Base-by-base conservation (phyloP, 2,329 filamentous ascomycete species). In the Tetracladium maxilliforme region DNA sequence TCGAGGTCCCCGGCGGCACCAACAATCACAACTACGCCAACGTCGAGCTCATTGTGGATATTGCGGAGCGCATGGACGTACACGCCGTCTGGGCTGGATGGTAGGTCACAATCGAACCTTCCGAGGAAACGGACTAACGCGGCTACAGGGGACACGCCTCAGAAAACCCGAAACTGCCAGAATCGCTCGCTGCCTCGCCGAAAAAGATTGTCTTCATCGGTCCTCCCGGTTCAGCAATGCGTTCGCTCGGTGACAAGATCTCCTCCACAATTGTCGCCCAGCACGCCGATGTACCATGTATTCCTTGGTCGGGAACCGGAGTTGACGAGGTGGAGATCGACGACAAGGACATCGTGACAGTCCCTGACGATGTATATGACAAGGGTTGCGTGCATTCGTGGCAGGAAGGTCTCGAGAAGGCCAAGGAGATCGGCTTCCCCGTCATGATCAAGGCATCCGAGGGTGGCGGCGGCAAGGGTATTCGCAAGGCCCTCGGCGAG, bases 21-120 rank as follows among this genome's bases (percentile, higher is more conserved):
- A 98, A 98, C 64, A 98, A 98, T 69, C 93, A 98, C 75, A 98
- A 98, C 58, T 98, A 98, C 57, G 90, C 90, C 58, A 98, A 98
- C 51, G 90, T 98, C 32, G 90, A 98, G 61, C 67, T 98, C 49
- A 98, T 98, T 54, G 90, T 98, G 38, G 90, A 98, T 61, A 74
- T 98, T 49, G 90, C 90, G 14, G 90, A 98, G 66, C 83, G 90
- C 34, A 95, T 94, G 84, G 73, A 87, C 43, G 90, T 98, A 32
- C 90, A 98, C 47, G 90, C 90, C 31, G 90, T 98, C 10, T 98
- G 90, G 90, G 90, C 90, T 42, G 90, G 90, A 65, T 98, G 90
- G 86, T 90, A 57, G 64, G 77, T 44, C 20, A 26, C 25, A 20
- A 3, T 16, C 13, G 9, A 5, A 6, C n/a, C 1, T 20, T 24